Evolutionary conservation across 176 grass and related monocot genomes (phyloP).

Genomic region (Puccinellia tenuiflora): DNA sequence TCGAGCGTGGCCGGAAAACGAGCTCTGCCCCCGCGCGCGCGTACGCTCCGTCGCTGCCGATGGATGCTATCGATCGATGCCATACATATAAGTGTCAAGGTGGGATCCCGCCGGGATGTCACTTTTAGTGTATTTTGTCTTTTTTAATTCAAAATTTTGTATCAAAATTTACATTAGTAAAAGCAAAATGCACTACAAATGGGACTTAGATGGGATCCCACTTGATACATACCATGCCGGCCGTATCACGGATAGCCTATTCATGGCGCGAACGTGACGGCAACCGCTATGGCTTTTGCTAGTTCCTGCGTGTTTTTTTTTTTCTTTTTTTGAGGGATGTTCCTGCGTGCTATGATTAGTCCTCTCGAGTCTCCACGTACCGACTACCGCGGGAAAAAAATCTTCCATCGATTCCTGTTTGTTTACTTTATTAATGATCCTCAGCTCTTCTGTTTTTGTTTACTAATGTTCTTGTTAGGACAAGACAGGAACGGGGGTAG

Average conservation of each 20-base stretch:
- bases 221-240: constrained; percentile 3
- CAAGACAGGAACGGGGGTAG: neutral
- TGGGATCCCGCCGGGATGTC: too few species aligned
- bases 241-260: neutral
- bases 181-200: too few species aligned
- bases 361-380: neutral
- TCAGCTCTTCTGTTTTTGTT: neutral
- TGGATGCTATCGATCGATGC: neutral
- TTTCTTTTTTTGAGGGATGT: too few species aligned
- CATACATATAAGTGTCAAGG: too few species aligned
- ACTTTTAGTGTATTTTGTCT: too few species aligned
- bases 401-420: neutral
- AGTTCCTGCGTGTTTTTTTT: neutral
- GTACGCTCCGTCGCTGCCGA: neutral
- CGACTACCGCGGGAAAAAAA: neutral
- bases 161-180: too few species aligned
- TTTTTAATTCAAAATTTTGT: too few species aligned
- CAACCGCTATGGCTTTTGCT: too few species aligned
- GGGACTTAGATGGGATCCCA: too few species aligned
- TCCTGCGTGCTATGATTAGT: too few species aligned
- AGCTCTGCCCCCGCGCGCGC: neutral
- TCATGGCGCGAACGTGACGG: constrained; percentile 6
- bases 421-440: too few species aligned
- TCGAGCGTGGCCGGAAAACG: neutral
- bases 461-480: neutral